phyloP scores from a whole-genome alignment of 305 asterid species.

The Solanum hybrid region DNA sequence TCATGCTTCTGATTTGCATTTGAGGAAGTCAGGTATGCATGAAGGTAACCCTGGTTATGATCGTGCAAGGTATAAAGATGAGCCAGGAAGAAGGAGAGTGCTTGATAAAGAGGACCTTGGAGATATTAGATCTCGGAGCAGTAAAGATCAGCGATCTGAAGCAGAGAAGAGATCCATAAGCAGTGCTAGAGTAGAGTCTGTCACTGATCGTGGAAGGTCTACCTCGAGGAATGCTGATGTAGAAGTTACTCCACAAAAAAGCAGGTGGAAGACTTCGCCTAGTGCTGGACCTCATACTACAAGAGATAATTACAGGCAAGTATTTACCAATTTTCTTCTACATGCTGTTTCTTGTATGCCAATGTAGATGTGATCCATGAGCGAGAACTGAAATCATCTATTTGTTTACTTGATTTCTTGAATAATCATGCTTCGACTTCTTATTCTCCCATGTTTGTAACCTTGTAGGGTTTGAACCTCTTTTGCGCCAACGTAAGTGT shows the following conservation, averaged over 20 bases:
- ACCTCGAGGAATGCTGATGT: slow-evolving; percentile 55
- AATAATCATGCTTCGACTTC: neutral
- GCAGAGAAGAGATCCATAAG: slow-evolving; percentile 52
- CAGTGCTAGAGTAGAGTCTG: slow-evolving; percentile 35
- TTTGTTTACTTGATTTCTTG: neutral
- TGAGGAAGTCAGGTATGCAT: slow-evolving; percentile 48
- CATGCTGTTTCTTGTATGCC: neutral
- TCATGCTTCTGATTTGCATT: slow-evolving; percentile 45
- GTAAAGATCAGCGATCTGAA: slow-evolving; percentile 62
- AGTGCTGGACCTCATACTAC: slow-evolving; percentile 50
- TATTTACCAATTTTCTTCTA: neutral
- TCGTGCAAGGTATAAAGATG: slow-evolving; percentile 59
- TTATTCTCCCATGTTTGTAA: neutral
- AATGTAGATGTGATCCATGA: neutral
- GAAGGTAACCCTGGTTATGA: slow-evolving; percentile 63
- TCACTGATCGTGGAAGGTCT: slow-evolving; percentile 61
- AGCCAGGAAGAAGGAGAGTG: slow-evolving; percentile 58
- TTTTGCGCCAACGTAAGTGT: neutral
- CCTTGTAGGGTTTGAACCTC: neutral
- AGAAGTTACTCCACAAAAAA: slow-evolving; percentile 44
- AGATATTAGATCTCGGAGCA: slow-evolving; percentile 51
- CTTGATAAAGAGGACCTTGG: slow-evolving; percentile 55
- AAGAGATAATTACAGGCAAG: slow-evolving; percentile 79
- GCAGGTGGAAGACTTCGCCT: slow-evolving; percentile 74
- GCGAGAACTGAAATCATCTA: neutral